phyloP scores from a whole-genome alignment of 306 rosid species.

The Cicer arietinum region DNA sequence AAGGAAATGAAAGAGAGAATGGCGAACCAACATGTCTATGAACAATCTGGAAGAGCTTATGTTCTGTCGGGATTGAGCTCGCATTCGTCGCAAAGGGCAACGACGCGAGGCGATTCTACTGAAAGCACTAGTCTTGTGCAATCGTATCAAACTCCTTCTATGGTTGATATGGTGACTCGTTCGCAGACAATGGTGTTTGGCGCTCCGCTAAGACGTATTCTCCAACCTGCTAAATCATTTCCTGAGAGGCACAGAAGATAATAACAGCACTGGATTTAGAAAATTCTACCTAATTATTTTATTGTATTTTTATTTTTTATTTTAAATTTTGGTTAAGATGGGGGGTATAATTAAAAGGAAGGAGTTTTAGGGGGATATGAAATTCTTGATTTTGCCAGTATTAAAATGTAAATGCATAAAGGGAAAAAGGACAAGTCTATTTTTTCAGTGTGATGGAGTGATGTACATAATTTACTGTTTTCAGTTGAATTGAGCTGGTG shows the following conservation, averaged over 20 bases:
- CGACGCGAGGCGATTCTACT: slow-evolving; percentile 88
- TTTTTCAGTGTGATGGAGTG: slow-evolving; percentile 47
- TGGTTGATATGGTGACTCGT: slow-evolving; percentile 90
- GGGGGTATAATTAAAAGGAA: slow-evolving; percentile 53
- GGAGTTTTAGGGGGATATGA: slow-evolving; percentile 54
- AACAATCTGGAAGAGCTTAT: slow-evolving; percentile 97
- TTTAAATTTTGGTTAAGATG: slow-evolving; percentile 46
- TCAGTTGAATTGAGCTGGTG: slow-evolving; percentile 48
- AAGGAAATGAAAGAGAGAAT: slow-evolving; percentile 96
- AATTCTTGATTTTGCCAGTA: slow-evolving; percentile 54
- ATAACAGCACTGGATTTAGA: slow-evolving; percentile 33
- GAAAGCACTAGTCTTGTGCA: slow-evolving; percentile 77
- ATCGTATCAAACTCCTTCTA: slow-evolving; percentile 88
- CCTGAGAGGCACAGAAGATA: slow-evolving; percentile 60
- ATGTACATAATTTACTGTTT: slow-evolving; percentile 52
- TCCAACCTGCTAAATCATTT: slow-evolving; percentile 69
- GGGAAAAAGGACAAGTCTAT: slow-evolving; percentile 46
- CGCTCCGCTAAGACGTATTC: slow-evolving; percentile 53
- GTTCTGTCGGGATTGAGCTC: slow-evolving; percentile 95
- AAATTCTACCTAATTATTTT: slow-evolving; percentile 46
- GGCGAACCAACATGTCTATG: slow-evolving; percentile 77
- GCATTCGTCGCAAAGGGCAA: slow-evolving; percentile 96
- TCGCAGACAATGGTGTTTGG: slow-evolving; percentile 77
- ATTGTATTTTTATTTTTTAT: slow-evolving; percentile 21
- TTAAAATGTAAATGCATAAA: slow-evolving; percentile 57